Evolutionary conservation across 805 yeast genomes (phyloP).

Genomic region (Pichia nanzhaoensis): DNA sequence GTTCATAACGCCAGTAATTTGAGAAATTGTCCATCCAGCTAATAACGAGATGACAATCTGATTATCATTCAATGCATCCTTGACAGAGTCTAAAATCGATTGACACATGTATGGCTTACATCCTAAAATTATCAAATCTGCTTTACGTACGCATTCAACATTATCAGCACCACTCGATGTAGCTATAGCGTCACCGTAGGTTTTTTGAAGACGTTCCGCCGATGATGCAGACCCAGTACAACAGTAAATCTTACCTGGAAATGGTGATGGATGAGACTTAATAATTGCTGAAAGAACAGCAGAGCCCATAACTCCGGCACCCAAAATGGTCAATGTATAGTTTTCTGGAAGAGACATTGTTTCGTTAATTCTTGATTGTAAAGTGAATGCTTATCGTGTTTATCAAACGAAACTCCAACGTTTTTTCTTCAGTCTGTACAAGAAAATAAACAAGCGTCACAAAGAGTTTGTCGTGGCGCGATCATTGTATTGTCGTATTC

Average conservation of each 20-base stretch:
- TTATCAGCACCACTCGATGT: constrained; percentile 46
- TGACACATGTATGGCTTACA: constrained; percentile 80
- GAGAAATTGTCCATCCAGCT: constrained; percentile 87
- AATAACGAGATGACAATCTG: constrained; percentile 61
- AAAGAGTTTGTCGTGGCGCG: too few relatives aligned
- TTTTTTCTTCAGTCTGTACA: too few relatives aligned
- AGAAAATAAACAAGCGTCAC: too few relatives aligned
- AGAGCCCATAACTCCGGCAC: constrained; percentile 94
- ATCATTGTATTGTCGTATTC: too few relatives aligned
- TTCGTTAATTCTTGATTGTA: not conserved
- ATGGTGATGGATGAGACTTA: constrained; percentile 40
- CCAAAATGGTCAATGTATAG: constrained; percentile 58
- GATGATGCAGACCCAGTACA: constrained; percentile 58
- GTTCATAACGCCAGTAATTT: constrained; percentile 39
- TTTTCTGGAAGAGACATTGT: constrained; percentile 14
- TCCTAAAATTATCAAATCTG: constrained; percentile 73
- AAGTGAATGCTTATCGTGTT: too few relatives aligned
- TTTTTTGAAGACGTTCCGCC: constrained; percentile 40
- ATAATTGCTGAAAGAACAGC: constrained; percentile 81
- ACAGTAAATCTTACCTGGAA: constrained; percentile 71
- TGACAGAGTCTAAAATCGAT: constrained; percentile 48
- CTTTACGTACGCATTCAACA: constrained; percentile 48
- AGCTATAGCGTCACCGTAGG: constrained; percentile 47
- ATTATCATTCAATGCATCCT: constrained; percentile 33
- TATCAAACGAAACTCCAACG: too few relatives aligned